These are phyloP conservation scores for Wickerhamiella dianesei DNA, from an alignment of 805 yeast species.

Conservation along the genomic window DNA sequence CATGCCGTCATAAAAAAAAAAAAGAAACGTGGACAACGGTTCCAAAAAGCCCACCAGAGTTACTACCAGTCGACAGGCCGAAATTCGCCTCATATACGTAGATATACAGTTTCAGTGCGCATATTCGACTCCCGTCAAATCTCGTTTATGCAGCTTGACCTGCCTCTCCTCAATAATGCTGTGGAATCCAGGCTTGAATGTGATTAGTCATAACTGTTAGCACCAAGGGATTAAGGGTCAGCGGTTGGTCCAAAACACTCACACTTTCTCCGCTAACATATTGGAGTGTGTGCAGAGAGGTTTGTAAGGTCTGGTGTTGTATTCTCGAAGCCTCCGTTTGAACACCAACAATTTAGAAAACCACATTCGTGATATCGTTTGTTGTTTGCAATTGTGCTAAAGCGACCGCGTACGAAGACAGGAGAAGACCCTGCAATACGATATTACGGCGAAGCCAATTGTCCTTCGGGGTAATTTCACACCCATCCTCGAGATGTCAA, in stretches of 20 bases:
- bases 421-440: not conserved
- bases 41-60: no score
- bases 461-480: no score
- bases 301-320: not conserved
- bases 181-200: not conserved
- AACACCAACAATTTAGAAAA: no score
- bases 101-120: no score
- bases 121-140: not conserved
- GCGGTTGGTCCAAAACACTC: not conserved
- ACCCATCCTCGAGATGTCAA: not conserved
- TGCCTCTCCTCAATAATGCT: not conserved
- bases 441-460: not conserved
- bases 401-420: not conserved
- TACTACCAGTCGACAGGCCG: no score
- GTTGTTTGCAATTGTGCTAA: not conserved
- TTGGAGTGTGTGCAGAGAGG: not conserved
- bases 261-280: not conserved
- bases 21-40: not conserved
- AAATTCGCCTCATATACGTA: no score
- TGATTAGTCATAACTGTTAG: not conserved
- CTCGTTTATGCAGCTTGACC: not conserved
- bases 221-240: not conserved
- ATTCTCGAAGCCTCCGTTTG: no score
- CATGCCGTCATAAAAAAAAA: not conserved
- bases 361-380: no score